Conservation (phyloP, 345 rosid species). For the Eucalyptus pauciflora region DNA sequence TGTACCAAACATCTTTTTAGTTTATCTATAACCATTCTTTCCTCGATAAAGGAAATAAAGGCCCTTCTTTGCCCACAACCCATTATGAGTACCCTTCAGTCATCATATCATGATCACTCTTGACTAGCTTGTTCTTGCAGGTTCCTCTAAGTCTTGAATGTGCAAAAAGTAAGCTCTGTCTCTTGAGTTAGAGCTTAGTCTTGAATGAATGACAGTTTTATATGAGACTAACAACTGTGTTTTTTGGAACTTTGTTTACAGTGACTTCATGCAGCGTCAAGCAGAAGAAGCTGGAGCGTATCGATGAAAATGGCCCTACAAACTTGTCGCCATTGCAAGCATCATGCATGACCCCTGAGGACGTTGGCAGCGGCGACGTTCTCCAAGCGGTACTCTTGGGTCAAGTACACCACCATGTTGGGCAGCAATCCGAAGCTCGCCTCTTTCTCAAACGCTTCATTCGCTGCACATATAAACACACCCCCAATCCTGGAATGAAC, state of each 20-base stretch:
- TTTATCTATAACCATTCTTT: neutral
- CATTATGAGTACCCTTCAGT: neutral
- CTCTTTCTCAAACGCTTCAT: constrained; percentile 53
- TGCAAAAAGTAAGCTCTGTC: neutral
- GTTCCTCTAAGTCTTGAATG: neutral
- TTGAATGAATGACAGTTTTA: neutral
- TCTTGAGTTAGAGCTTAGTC: neutral
- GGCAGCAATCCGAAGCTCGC: constrained; percentile 37
- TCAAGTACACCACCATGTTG: constrained; percentile 57
- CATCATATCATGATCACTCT: neutral
- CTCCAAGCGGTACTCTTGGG: constrained; percentile 39
- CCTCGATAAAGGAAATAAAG: neutral
- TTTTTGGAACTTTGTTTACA: neutral
- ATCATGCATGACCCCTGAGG: constrained; percentile 47
- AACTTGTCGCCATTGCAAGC: constrained; percentile 6
- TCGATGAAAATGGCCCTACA: constrained; percentile 65
- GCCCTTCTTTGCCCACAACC: neutral
- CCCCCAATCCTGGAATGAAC: neutral
- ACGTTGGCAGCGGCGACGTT: constrained; percentile 24
- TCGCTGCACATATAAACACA: constrained; percentile 13
- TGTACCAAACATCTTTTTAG: neutral
- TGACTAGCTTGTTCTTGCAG: neutral
- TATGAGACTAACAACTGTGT: neutral
- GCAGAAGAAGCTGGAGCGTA: constrained; percentile 46
- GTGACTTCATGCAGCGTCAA: constrained; percentile 30